Base-by-base conservation (phyloP, 441 rosid genomes). In the Populus tomentosa region DNA sequence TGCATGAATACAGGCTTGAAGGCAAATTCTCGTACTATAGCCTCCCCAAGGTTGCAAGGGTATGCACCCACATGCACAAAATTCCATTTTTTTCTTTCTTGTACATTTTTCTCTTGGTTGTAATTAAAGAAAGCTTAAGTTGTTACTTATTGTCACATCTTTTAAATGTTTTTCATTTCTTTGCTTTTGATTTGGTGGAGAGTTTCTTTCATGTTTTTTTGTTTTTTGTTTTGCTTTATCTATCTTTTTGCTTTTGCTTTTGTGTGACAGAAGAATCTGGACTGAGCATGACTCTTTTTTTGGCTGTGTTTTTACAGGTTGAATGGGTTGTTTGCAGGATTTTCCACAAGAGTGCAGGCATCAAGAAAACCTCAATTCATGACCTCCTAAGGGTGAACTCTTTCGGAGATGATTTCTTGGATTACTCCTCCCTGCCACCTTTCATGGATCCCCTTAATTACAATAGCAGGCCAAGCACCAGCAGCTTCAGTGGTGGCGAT, bases 271-370 rank as follows among this genome's bases (percentile, higher is more conserved):
- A 84, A 26, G 88, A 70, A 73, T 86, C 69, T 33, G 24, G 56
- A 70, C 20, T 71, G 35, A 76, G 24, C 21, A 26, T 72, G 40
- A 28, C 10, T 50, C 21, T 1, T 40, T 10, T 21, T 42, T 18
- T 30, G 70, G 21, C 23, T 8, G 18, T 67, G n/a, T 65, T 42
- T 67, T 88, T 70, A 23, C 90, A 96, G 98, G 98, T 92, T 80
- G 99, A 91, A 83, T 96, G 99, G 99, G 98, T 90, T 74, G 99
- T 94, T 70, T 82, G 94, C 85, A 90, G 99, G 94, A 88, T 96
- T 86, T 94, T 92, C 69, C 93, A 96, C 88, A 96, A 96, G 87
- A 89, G 82, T 82, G 80, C 84, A 5, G 87, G 89, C 61, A 81
- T 87, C 78, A 89, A 87, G 84, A 91, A 83, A 76, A 84, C 21